Evolutionary conservation across 2,329 filamentous ascomycete species (phyloP).

Genomic region (Cladorrhinum sp.): DNA sequence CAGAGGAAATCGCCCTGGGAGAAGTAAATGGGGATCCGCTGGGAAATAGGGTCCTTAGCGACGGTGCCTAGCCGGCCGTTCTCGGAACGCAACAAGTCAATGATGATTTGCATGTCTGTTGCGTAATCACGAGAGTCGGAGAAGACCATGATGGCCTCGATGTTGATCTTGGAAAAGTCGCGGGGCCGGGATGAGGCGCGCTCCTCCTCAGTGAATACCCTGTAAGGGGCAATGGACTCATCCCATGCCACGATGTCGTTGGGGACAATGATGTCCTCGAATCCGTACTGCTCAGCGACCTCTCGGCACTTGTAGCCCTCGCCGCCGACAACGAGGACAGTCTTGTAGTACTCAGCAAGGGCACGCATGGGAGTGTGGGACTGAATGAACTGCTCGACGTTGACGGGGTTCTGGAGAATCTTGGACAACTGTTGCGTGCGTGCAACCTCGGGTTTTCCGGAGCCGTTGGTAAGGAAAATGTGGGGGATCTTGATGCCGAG

Average conservation of each 20-base stretch:
- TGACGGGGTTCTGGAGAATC: conserved; percentile 64
- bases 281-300: conserved; percentile 70
- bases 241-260: conserved; percentile 73
- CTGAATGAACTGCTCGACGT: conserved; percentile 73
- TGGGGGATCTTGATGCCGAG: conserved; percentile 74
- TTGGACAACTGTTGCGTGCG: conserved; percentile 65
- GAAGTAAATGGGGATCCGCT: conserved; percentile 72
- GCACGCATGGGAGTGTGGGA: conserved; percentile 76
- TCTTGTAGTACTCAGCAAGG: conserved; percentile 72
- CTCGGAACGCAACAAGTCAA: conserved; percentile 67
- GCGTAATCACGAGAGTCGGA: conserved; percentile 72
- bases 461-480: conserved; percentile 74
- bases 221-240: conserved; percentile 65
- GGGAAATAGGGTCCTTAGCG: conserved; percentile 61
- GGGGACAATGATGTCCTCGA: conserved; percentile 69
- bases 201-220: conserved; percentile 65
- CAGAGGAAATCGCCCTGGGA: conserved; percentile 49
- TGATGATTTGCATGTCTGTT: conserved; percentile 73
- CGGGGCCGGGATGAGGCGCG: conserved; percentile 64
- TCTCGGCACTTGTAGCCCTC: conserved; percentile 73
- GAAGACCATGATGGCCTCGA: conserved; percentile 73
- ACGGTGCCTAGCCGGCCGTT: conserved; percentile 64
- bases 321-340: conserved; percentile 71
- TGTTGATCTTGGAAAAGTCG: conserved; percentile 69
- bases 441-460: conserved; percentile 65